Percentiles rank a stretch among this genome's conserved stretches.
phyloP scores from a whole-genome alignment of 306 rosid species.

The Vigna reflexopilosa region DNA sequence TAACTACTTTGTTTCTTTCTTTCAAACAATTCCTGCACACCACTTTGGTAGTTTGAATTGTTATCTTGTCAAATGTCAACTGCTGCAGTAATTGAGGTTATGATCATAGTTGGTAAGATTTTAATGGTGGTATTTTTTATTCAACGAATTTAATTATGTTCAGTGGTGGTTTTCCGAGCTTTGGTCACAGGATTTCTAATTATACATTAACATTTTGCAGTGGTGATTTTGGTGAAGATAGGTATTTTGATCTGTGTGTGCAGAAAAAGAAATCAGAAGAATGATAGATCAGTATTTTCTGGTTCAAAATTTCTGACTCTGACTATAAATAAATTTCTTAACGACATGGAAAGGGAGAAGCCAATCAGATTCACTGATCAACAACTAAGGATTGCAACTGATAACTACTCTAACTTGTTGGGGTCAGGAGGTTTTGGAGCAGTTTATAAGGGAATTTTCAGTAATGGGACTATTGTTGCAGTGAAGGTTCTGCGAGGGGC shows the following conservation, averaged over 20 bases:
- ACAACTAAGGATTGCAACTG: slow-evolving; percentile 48
- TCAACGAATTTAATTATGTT: neutral
- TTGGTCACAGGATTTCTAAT: slow-evolving; percentile 4
- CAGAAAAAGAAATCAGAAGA: neutral
- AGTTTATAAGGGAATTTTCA: slow-evolving; percentile 51
- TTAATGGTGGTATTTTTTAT: neutral
- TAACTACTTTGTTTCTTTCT: neutral
- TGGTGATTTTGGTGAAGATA: slow-evolving; percentile 29
- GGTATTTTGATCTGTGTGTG: slow-evolving; percentile 19
- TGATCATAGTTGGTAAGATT: neutral
- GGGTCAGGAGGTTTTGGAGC: slow-evolving; percentile 61
- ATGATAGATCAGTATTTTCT: neutral
- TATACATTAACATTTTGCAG: slow-evolving; percentile 38
- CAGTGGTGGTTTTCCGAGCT: neutral
- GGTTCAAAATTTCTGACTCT: slow-evolving; percentile 34
- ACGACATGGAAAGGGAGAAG: slow-evolving; percentile 51
- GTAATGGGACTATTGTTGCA: slow-evolving; percentile 47
- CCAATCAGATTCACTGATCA: slow-evolving; percentile 48
- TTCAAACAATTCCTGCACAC: slow-evolving; percentile 15
- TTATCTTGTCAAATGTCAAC: slow-evolving; percentile 44
- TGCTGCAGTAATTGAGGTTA: neutral
- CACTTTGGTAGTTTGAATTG: neutral
- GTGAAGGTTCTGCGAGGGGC: slow-evolving; percentile 56
- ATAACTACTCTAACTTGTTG: slow-evolving; percentile 45
- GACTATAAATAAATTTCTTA: slow-evolving; percentile 43